phyloP scores from a whole-genome alignment of 495 filamentous ascomycete genomes.

The Evansstolkia leycettana region DNA sequence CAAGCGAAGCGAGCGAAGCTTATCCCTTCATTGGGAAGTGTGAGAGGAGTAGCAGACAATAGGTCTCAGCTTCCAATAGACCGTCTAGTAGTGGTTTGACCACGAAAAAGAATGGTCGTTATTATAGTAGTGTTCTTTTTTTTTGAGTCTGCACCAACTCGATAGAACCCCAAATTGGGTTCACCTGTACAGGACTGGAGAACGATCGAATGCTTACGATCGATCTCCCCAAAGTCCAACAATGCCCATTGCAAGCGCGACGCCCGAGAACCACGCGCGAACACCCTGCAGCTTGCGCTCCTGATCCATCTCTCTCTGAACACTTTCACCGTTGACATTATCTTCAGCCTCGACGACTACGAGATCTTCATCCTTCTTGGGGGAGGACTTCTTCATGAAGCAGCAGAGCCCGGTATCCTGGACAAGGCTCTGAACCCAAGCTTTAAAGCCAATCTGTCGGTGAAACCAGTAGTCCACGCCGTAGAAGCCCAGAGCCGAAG shows the following conservation, averaged over 20 bases:
- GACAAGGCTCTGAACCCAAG: constrained; percentile 14
- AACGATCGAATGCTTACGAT: constrained; percentile 11
- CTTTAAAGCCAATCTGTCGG: constrained; percentile 19
- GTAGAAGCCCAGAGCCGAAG: constrained; percentile 42
- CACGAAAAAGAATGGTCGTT: too few relatives aligned
- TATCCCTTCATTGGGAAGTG: too few relatives aligned
- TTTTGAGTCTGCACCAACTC: too few relatives aligned
- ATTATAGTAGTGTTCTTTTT: too few relatives aligned
- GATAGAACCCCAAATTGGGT: too few relatives aligned
- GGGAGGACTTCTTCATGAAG: constrained; percentile 10
- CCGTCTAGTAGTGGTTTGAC: too few relatives aligned
- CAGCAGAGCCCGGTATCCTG: constrained; percentile 16
- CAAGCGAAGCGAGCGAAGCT: too few relatives aligned
- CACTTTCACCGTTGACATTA: constrained; percentile 69
- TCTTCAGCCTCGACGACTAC: constrained; percentile 43
- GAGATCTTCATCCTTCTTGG: constrained; percentile 57
- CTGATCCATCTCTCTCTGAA: constrained; percentile 54
- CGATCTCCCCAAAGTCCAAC: constrained; percentile 88
- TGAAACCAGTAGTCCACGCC: constrained; percentile 43
- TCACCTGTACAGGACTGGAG: too few relatives aligned
- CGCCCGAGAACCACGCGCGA: constrained; percentile 46
- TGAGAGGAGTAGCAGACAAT: too few relatives aligned
- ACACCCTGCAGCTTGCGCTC: constrained; percentile 49
- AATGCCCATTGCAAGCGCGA: constrained; percentile 63
- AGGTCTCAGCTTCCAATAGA: too few relatives aligned